These are phyloP conservation scores for Rhizoclosmatium sp. DNA, from an alignment of 192 early-diverging fungal species.

Conservation along the genomic window DNA sequence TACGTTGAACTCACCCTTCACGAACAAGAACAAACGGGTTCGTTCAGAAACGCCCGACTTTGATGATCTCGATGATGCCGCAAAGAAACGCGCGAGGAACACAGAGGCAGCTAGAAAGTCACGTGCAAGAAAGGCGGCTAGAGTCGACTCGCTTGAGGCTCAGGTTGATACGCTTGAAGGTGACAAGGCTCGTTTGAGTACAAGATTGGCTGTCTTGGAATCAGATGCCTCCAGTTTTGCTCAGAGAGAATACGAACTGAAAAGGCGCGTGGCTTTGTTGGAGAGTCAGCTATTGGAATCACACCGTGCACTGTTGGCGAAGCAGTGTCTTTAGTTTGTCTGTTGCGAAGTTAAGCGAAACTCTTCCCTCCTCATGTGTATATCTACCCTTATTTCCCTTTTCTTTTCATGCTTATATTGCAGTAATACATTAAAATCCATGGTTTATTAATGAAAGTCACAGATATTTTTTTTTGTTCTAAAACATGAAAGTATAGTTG, in stretches of 20 bases:
- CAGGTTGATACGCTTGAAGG: slow-evolving; percentile 79
- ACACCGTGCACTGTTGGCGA: slow-evolving; percentile 33
- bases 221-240: slow-evolving; percentile 41
- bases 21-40: neutral
- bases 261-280: slow-evolving; percentile 29
- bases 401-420: no score
- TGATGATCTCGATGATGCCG: slow-evolving; percentile 20
- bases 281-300: slow-evolving; percentile 47
- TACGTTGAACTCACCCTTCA: neutral
- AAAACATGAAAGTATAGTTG: no score
- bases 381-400: no score
- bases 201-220: slow-evolving; percentile 48
- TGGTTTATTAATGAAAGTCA: no score
- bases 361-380: no score
- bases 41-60: neutral
- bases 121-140: slow-evolving; percentile 81
- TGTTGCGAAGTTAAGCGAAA: no score
- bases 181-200: slow-evolving; percentile 64
- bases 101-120: slow-evolving; percentile 92
- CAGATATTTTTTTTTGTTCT: no score
- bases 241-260: slow-evolving; percentile 43
- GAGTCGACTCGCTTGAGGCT: slow-evolving; percentile 81
- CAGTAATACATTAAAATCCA: no score
- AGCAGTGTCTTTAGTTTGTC: no score
- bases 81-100: slow-evolving; percentile 49